Evolutionary conservation across 495 filamentous ascomycete species (phyloP).

Genomic region (Pyronema domesticum): DNA sequence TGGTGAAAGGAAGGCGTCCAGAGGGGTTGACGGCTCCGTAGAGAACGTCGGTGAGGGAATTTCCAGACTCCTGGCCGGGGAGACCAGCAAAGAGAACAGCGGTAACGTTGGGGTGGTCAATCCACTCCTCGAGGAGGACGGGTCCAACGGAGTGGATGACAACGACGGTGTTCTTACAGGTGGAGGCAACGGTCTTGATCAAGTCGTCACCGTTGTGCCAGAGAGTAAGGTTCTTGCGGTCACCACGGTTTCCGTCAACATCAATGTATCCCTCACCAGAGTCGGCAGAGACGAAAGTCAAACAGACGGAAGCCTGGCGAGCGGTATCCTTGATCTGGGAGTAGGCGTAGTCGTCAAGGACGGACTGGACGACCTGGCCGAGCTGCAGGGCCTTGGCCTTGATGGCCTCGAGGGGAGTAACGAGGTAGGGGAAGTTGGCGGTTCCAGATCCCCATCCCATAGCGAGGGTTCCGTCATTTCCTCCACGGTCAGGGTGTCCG

Average conservation of each 20-base stretch:
- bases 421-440: constrained; percentile 76
- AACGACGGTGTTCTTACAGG: constrained; percentile 82
- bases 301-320: constrained; percentile 46
- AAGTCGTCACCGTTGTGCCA: constrained; percentile 69
- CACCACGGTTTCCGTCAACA: constrained; percentile 70
- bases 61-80: constrained; percentile 82
- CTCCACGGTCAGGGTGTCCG: constrained; percentile 65
- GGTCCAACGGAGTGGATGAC: constrained; percentile 75
- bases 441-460: constrained; percentile 93
- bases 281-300: constrained; percentile 82
- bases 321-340: constrained; percentile 43
- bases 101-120: constrained; percentile 76
- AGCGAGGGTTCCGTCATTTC: constrained; percentile 63
- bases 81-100: constrained; percentile 88
- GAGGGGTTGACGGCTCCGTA: constrained; percentile 78
- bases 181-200: constrained; percentile 53
- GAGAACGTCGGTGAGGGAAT: constrained; percentile 76
- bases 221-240: constrained; percentile 82
- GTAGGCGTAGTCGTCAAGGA: constrained; percentile 58
- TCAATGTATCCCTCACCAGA: constrained; percentile 73
- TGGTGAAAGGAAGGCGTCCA: constrained; percentile 76
- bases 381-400: constrained; percentile 49
- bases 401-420: constrained; percentile 74
- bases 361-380: constrained; percentile 47
- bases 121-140: constrained; percentile 59